Conservation (phyloP, 2,329 filamentous ascomycete species). For the Colletotrichum lentis region DNA sequence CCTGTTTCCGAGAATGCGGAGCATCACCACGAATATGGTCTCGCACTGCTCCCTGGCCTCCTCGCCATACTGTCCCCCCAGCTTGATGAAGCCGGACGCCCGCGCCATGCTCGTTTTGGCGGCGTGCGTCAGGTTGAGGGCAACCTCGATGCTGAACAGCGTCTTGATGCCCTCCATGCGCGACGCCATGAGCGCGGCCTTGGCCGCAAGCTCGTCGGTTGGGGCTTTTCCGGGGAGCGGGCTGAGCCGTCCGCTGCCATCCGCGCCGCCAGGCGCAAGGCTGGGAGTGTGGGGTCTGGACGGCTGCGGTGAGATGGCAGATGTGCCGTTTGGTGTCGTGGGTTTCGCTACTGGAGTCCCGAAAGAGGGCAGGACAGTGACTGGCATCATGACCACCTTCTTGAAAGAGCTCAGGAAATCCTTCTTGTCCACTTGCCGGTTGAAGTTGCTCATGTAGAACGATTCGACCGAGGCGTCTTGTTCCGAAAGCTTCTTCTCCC, state of each 20-base stretch:
- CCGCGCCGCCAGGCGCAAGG: slow-evolving; percentile 46
- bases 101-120: slow-evolving; percentile 90
- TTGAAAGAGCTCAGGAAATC: slow-evolving; percentile 97
- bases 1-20: slow-evolving; percentile 83
- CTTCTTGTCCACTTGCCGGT: slow-evolving; percentile 92
- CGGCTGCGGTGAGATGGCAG: slow-evolving; percentile 48
- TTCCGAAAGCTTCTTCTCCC: slow-evolving; percentile 92
- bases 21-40: slow-evolving; percentile 83
- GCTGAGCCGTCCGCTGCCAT: slow-evolving; percentile 52
- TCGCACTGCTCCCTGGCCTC: slow-evolving; percentile 90
- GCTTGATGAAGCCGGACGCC: slow-evolving; percentile 79
- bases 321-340: slow-evolving; percentile 44
- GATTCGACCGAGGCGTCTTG: slow-evolving; percentile 91
- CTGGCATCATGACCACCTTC: slow-evolving; percentile 99
- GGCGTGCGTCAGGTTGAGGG: slow-evolving; percentile 84
- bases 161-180: slow-evolving; percentile 93
- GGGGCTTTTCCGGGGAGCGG: slow-evolving; percentile 72
- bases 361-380: slow-evolving; percentile 83
- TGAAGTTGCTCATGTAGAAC: slow-evolving; percentile 95
- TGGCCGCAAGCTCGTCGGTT: slow-evolving; percentile 90
- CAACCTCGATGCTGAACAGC: slow-evolving; percentile 95
- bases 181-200: slow-evolving; percentile 96
- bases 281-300: slow-evolving; percentile 62
- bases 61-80: slow-evolving; percentile 81
- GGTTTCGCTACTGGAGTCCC: slow-evolving; percentile 40